Evolutionary conservation across 768 basidiomycete genomes (phyloP), one percentile per base, ranked within the genome.

Genomic region (Lactarius vividus): DNA sequence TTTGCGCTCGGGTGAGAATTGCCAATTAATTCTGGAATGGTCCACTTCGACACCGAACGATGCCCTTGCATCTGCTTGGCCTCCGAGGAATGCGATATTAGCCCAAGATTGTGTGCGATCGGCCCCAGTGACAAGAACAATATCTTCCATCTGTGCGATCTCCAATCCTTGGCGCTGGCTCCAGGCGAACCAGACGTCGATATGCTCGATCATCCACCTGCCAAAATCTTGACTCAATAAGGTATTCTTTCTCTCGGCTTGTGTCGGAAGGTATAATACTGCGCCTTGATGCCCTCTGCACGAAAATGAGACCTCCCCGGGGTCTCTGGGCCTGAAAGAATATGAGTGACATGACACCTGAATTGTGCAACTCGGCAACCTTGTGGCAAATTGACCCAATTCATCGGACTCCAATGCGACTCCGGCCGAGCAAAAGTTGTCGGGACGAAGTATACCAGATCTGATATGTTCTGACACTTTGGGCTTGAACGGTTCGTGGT

Each of bases 1-100:
- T 39, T 39, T 39, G 15, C 37, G 37, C 37, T 5, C 37, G 15
- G 13, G 11, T 39, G 37, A 39, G 37, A 39, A 39, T 39, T n/a
- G n/a, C n/a, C n/a, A n/a, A n/a, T n/a, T n/a, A 13, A 15, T 15
- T 15, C 37, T 39, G 37, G 37, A 11, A 5, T 37, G n/a, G n/a
- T n/a, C 44, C n/a, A 23, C 44, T 23, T 35, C 71, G 3, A 70
- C 33, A 33, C 33, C 33, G 33, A 35, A 35, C 23, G 35, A 35
- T 35, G 35, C 35, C 11, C 35, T 35, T 11, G 2, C 44, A 46
- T 46, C n/a, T 46, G n/a, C 44, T 46, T 46, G 44, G 44, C n/a
- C 44, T 4, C 44, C 44, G 4, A 46, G 44, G 44, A 46, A 46
- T 23, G 44, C 44, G 4, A 46, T n/a, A 23, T 46, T 46, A 23